These are phyloP conservation scores for Chrysoporthe cubensis DNA, from an alignment of 2,329 filamentous ascomycete species.

Conservation along the genomic window DNA sequence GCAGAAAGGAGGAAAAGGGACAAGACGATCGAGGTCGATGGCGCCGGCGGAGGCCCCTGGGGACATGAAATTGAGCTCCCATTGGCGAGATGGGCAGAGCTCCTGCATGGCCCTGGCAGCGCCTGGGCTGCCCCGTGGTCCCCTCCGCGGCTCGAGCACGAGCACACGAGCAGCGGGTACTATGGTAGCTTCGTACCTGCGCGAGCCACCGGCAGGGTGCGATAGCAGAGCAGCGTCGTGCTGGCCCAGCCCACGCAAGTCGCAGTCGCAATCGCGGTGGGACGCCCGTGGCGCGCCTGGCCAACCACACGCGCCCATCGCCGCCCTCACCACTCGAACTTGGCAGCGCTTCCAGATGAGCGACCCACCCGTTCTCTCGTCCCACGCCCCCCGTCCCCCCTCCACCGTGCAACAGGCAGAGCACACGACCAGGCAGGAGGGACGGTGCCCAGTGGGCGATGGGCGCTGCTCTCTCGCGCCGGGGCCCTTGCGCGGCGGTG, in stretches of 20 bases:
- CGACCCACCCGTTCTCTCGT: slow-evolving; percentile 2
- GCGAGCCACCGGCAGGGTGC: neutral
- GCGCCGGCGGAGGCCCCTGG: slow-evolving; percentile 27
- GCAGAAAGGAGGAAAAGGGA: slow-evolving; percentile 24
- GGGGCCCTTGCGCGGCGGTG: neutral
- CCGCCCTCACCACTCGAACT: neutral
- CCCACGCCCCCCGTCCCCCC: neutral
- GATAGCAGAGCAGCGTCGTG: neutral
- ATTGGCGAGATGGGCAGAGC: slow-evolving; percentile 29
- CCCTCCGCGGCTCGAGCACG: slow-evolving; percentile 25
- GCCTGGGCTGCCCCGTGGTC: slow-evolving; percentile 7
- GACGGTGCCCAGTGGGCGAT: neutral
- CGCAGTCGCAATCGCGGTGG: slow-evolving; percentile 8
- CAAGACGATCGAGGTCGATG: slow-evolving; percentile 19
- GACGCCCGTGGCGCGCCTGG: slow-evolving; percentile 12
- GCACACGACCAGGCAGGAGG: neutral
- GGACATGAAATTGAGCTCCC: slow-evolving; percentile 29
- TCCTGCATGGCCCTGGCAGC: slow-evolving; percentile 21
- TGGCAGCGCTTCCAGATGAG: slow-evolving; percentile 13
- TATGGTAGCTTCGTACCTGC: neutral
- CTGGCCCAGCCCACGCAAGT: slow-evolving; percentile 4
- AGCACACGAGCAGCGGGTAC: neutral
- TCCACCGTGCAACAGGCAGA: neutral
- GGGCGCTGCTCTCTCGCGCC: neutral
- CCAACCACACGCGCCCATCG: slow-evolving; percentile 17